A percentile compares a stretch with the other conserved stretches of the same genome.
These are phyloP conservation scores for Candida andamanensis DNA, from an alignment of 805 yeast species.

Conservation along the genomic window DNA sequence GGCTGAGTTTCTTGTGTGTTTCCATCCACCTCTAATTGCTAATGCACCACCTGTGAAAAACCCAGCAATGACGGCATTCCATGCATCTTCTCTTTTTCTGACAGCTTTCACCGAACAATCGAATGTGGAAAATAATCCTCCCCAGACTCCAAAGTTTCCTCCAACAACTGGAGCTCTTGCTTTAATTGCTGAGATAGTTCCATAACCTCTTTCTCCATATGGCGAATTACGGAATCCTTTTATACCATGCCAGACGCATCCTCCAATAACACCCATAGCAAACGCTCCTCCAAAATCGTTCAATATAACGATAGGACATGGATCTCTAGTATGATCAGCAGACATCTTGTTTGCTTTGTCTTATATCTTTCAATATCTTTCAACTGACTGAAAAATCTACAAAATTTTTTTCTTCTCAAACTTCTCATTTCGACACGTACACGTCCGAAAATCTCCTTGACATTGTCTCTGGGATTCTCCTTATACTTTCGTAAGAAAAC, in stretches of 20 bases:
- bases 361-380: conserved; percentile 8
- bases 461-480: too few relatives aligned
- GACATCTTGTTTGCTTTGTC: conserved; percentile 59
- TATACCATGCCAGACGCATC: conserved; percentile 97
- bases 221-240: conserved; percentile 99
- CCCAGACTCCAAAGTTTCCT: conserved; percentile 99
- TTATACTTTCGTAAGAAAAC: too few relatives aligned
- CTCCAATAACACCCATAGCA: conserved; percentile 99
- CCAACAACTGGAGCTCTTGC: conserved; percentile 98
- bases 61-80: conserved; percentile 97
- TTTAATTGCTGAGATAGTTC: conserved; percentile 85
- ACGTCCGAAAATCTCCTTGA: too few relatives aligned
- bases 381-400: too few relatives aligned
- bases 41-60: conserved; percentile 97
- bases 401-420: too few relatives aligned
- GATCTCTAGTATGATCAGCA: conserved; percentile 98
- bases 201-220: conserved; percentile 87
- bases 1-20: conserved; percentile 92
- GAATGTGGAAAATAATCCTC: conserved; percentile 92
- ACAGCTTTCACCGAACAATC: conserved; percentile 95
- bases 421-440: too few relatives aligned
- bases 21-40: conserved; percentile 98
- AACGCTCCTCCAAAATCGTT: conserved; percentile 99
- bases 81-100: conserved; percentile 96
- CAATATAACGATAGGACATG: conserved; percentile 94